Evolutionary conservation across 2,329 filamentous ascomycete species (phyloP), one percentile per base, ranked within the genome.

Genomic region (Cytospora mali): DNA sequence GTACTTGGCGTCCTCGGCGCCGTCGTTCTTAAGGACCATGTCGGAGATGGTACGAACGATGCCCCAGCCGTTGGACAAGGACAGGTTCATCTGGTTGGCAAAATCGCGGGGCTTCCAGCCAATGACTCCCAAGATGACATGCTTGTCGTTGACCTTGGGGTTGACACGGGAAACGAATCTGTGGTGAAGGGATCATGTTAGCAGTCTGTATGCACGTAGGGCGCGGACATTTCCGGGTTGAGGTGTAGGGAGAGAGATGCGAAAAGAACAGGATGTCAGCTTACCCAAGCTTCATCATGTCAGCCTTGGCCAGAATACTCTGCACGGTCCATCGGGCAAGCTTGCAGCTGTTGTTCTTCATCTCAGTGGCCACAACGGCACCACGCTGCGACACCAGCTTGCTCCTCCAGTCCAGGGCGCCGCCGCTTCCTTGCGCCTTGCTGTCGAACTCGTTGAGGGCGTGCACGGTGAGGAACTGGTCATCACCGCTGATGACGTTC

Each of bases 271-370:
- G 42, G 11, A 14, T 33, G 16, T 57, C 23, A 67, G 66, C 88
- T 68, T 82, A 93, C 90, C 92, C 95, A 76, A 99, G 88, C 84
- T 98, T 99, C 93, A 99, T 97, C 69, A 93, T 84, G 75, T 99
- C 95, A n/a, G 95, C 93, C 80, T 93, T 93, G 75, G 94, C 93
- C 63, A 99, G 87, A 73, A 99, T 97, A 74, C 90, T 92, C 83
- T 99, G 95, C 50, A 94, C 92, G 33, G 95, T 97, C 95, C 95
- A 99, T 76, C 95, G 85, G 63, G 95, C 95, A 67, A 99, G 88
- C 84, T 99, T 99, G 90, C 92, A 96, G 74, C 88, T 93, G 86
- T 99, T 99, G 87, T 99, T 99, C 91, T 99, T 99, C 95, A 99
- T 99, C 83, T 99, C 95, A 14, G 95, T 99, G 23, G 95, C 95